phyloP scores from a whole-genome alignment of 495 filamentous ascomycete genomes.

The Cladorrhinum samala region DNA sequence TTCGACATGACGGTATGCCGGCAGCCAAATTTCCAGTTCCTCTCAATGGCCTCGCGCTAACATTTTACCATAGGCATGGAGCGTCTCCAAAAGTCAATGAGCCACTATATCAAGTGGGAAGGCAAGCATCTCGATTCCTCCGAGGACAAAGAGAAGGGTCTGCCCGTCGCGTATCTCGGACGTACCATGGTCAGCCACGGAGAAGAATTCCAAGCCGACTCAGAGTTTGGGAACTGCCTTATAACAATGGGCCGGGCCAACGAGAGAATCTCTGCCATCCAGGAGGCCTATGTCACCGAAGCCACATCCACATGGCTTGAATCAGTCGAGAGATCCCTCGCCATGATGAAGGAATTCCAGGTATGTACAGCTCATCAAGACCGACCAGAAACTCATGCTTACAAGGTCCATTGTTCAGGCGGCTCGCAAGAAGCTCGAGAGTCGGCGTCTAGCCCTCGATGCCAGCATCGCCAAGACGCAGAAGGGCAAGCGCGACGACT shows the following conservation, averaged over 20 bases:
- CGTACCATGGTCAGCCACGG: constrained; percentile 85
- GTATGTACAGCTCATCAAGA: constrained; percentile 25
- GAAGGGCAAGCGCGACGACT: constrained; percentile 90
- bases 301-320: constrained; percentile 89
- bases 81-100: constrained; percentile 84
- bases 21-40: not conserved
- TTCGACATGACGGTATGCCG: constrained; percentile 80
- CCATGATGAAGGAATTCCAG: constrained; percentile 98
- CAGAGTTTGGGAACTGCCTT: constrained; percentile 87
- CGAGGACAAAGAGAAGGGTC: constrained; percentile 71
- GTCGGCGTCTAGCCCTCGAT: constrained; percentile 84
- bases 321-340: constrained; percentile 78
- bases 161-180: constrained; percentile 77
- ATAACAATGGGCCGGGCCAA: constrained; percentile 77
- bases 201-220: constrained; percentile 87
- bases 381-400: constrained; percentile 2
- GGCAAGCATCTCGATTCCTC: constrained; percentile 79
- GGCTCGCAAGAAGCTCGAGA: constrained; percentile 92
- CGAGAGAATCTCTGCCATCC: constrained; percentile 79
- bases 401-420: constrained; percentile 39
- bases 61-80: constrained; percentile 64
- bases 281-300: constrained; percentile 76
- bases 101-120: constrained; percentile 80
- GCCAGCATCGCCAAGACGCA: constrained; percentile 86
- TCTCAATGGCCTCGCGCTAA: not conserved